These are phyloP conservation scores for Yarrowia sp. DNA, from an alignment of 805 yeast genomes.

Conservation along the genomic window DNA sequence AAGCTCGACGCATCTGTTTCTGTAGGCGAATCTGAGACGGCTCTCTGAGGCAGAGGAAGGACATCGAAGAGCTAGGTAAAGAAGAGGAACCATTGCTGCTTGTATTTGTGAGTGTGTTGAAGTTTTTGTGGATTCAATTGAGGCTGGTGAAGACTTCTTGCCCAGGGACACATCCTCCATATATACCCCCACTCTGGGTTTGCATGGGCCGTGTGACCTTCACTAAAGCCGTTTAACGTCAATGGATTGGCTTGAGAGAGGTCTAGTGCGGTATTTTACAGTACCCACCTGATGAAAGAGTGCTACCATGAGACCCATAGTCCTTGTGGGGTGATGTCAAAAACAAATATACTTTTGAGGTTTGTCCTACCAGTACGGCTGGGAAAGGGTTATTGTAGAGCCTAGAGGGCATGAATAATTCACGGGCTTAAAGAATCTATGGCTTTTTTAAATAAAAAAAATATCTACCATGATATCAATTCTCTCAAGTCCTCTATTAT, in stretches of 20 bases:
- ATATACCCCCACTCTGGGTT: background rate
- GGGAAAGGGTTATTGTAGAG: background rate
- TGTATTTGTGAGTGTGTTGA: background rate
- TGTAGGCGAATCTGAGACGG: conserved; percentile 6
- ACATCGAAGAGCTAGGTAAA: conserved; percentile 14
- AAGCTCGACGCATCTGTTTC: conserved; percentile 15
- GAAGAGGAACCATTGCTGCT: conserved; percentile 3
- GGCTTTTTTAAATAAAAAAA: too few relatives aligned
- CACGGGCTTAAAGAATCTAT: too few relatives aligned
- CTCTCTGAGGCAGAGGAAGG: background rate
- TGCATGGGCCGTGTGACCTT: background rate
- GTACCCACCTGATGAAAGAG: background rate
- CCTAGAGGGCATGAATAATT: background rate
- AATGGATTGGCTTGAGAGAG: background rate
- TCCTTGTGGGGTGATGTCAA: background rate
- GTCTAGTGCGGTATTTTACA: conserved; percentile 11
- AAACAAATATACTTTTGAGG: background rate
- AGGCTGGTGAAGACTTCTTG: background rate
- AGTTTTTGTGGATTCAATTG: background rate
- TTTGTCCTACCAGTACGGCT: conserved; percentile 3
- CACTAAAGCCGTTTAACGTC: conserved; percentile 10
- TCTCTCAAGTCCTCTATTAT: too few relatives aligned
- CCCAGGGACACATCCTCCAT: background rate
- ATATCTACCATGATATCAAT: too few relatives aligned
- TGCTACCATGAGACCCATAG: conserved; percentile 3